Conservation (phyloP, 352 stramenopile species). For the Globisporangium spiculum region DNA sequence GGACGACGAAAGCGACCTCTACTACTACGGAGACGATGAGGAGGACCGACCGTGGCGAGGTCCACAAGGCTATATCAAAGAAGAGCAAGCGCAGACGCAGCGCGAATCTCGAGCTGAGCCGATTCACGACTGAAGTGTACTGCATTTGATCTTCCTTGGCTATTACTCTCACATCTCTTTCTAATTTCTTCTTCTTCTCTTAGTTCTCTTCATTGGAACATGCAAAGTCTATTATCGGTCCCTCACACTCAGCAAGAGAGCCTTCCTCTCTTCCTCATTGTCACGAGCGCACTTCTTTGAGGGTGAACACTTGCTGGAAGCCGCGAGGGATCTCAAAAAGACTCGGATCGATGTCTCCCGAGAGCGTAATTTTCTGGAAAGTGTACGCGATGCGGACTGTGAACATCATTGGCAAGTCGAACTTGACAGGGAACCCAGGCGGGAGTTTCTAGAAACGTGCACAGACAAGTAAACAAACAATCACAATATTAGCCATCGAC, state of each 20-base stretch:
- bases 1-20: slow-evolving; percentile 10
- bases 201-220: neutral
- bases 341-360: slow-evolving; percentile 39
- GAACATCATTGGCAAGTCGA: slow-evolving; percentile 83
- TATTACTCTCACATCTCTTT: neutral
- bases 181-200: slow-evolving; percentile 8
- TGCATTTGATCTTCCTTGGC: neutral
- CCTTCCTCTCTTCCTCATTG: neutral
- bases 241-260: neutral
- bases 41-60: slow-evolving; percentile 8
- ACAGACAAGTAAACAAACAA: neutral
- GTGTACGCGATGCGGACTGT: slow-evolving; percentile 79
- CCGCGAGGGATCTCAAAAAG: slow-evolving; percentile 57
- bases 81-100: neutral
- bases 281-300: slow-evolving; percentile 45
- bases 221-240: slow-evolving; percentile 1
- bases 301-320: slow-evolving; percentile 53
- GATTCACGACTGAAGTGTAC: neutral
- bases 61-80: neutral
- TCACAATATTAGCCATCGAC: slow-evolving; percentile 8
- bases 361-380: slow-evolving; percentile 67
- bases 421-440: slow-evolving; percentile 74
- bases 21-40: slow-evolving; percentile 4
- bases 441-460: slow-evolving; percentile 57
- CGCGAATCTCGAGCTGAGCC: neutral